Percentiles rank a stretch among this genome's conserved stretches.
phyloP scores from a whole-genome alignment of 352 stramenopile genomes.

The Plasmopara muralis region DNA sequence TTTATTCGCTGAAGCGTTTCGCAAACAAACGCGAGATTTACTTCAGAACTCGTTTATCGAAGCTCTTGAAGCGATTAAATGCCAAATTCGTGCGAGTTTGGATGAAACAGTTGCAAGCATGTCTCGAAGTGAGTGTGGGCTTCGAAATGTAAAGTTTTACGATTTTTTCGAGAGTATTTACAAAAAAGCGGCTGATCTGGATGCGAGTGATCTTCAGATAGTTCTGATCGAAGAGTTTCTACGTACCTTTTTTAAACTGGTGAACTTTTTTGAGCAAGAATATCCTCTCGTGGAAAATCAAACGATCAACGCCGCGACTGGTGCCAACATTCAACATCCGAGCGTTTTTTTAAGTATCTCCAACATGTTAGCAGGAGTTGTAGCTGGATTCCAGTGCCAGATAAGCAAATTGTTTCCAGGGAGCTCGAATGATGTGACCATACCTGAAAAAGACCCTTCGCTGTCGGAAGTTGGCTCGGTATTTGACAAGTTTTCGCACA shows the following conservation, averaged over 20 bases:
- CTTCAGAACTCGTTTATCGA: slow-evolving; percentile 72
- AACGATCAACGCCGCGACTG: neutral
- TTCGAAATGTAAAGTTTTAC: slow-evolving; percentile 63
- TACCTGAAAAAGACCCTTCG: slow-evolving; percentile 16
- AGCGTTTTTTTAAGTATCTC: slow-evolving; percentile 46
- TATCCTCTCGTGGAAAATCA: slow-evolving; percentile 27
- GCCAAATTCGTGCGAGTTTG: slow-evolving; percentile 41
- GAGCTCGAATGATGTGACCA: slow-evolving; percentile 9
- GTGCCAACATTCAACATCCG: slow-evolving; percentile 16
- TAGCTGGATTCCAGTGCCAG: slow-evolving; percentile 40
- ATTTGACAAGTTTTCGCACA: slow-evolving; percentile 28
- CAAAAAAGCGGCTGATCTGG: slow-evolving; percentile 47
- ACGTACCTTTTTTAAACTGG: slow-evolving; percentile 59
- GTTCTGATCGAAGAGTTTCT: slow-evolving; percentile 75
- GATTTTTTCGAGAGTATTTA: slow-evolving; percentile 72
- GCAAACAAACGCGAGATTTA: slow-evolving; percentile 55
- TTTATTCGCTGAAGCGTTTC: slow-evolving; percentile 57
- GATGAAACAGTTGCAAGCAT: slow-evolving; percentile 18
- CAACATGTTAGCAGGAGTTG: slow-evolving; percentile 62
- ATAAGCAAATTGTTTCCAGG: slow-evolving; percentile 50
- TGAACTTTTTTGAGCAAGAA: slow-evolving; percentile 67
- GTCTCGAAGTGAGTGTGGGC: slow-evolving; percentile 19
- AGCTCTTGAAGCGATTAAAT: slow-evolving; percentile 65
- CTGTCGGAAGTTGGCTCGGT: slow-evolving; percentile 2
- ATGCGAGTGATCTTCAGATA: slow-evolving; percentile 68